Evolutionary conservation across 176 grass and related monocot genomes (phyloP), one percentile per base, ranked within the genome.

Genomic region (Oryza meyeriana): DNA sequence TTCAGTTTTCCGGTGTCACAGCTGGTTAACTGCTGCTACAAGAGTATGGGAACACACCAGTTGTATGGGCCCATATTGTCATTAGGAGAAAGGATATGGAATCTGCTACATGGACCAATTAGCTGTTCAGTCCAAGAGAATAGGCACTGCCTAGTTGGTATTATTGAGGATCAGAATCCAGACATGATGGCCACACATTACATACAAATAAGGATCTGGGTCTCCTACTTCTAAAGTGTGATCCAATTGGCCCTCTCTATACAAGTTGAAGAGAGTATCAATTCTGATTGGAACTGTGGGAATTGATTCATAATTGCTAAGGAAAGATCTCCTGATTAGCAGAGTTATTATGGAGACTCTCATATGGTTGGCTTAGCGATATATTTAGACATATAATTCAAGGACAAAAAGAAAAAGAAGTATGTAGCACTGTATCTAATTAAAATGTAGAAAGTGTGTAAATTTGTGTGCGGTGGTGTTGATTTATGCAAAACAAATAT

Each of bases 101-200:
- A 27, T 29, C 30, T 69, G 22, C 22, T 24, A 57, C 29, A 26
- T 9, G 30, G 12, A 33, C 32, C 41, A 78, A 83, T 88, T 28
- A 82, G 78, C 55, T 78, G 74, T 72, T 72, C 79, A 64, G 66
- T 78, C 66, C 74, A 78, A 83, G 34, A 41, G 79, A 64, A 32
- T 55, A 66, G 55, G 11, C 55, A 62, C 75, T 38, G 61, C 29
- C 27, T 47, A 64, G 33, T 34, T 31, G 42, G 44, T 48, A 73
- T 82, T 34, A 83, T 48, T 83, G 52, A 33, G 12, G 34, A 36
- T 24, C 17, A 33, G 45, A 48, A 48, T 48, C 45, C 45, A 48
- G 69, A 18, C 67, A 81, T 72, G 61, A 62, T 13, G 26, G n/a
- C 22, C 20, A 48, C 6, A 30, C 34, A 71, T 71, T 24, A 1